Evolutionary conservation across 352 stramenopile species (phyloP), one percentile per base, ranked within the genome.

Genomic region (Pythium aquatile): DNA sequence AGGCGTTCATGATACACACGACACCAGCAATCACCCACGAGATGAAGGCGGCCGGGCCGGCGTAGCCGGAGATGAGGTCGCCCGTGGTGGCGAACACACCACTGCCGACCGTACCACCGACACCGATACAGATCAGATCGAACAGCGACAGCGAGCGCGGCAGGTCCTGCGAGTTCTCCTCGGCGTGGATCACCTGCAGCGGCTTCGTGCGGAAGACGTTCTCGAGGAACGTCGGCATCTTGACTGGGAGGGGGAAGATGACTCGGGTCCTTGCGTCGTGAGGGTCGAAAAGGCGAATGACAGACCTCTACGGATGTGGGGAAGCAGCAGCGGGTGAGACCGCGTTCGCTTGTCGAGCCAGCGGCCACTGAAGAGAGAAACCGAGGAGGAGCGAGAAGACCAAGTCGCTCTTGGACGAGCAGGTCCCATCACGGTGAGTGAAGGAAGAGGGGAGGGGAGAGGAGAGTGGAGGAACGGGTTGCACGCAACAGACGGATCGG

Each of bases 81-180:
- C 81, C 81, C 0, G 81, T 81, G 20, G 81, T 91, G 40, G 83
- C 89, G 78, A 98, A 98, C 24, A 98, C 77, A 16, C 94, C 94
- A 26, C 68, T 90, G 9, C 94, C 94, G n/a, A 98, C 79, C 0
- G 94, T 98, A 29, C 80, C 91, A 5, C 91, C 90, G 17, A 98
- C 82, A 16, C 93, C 93, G 63, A 98, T 87, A 42, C 75, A 90
- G 13, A 97, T 60, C 17, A 98, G 65, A 72, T 98, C 93, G 63
- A 93, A 92, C 32, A 98, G 75, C 28, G 70, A 75, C 8, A 98
- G 66, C 63, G 78, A 77, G 28, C 84, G 79, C 17, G 72, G 75
- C 3, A 93, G 66, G 46, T 90, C 81, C 33, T 85, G 70, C 28
- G 73, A 76, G 32, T 77, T 75, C 64, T 93, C 83, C 65, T 93